Percentiles rank a stretch among this genome's conserved stretches.
These are phyloP conservation scores for Stemphylium vesicarium DNA, from an alignment of 2,329 filamentous ascomycete genomes.

Conservation along the genomic window DNA sequence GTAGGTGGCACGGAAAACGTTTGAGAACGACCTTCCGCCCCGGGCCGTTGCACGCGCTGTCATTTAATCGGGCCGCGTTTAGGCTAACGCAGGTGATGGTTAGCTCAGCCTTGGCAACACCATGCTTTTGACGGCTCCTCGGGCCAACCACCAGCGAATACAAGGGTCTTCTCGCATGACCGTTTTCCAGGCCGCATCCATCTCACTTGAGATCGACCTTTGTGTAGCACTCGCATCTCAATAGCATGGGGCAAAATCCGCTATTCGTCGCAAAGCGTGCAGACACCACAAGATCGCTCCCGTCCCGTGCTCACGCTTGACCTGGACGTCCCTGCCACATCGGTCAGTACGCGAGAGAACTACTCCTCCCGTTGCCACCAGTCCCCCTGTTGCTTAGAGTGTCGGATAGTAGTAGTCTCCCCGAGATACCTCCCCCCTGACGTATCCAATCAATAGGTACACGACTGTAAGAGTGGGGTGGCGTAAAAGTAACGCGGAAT, in stretches of 20 bases:
- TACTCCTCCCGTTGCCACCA: neutral
- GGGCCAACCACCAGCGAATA: neutral
- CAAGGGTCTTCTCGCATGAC: neutral
- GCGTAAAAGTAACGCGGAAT: neutral
- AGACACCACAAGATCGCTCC: neutral
- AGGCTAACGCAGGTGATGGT: neutral
- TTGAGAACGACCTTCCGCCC: neutral
- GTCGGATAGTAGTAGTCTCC: neutral
- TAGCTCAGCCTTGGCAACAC: neutral
- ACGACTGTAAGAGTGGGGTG: neutral
- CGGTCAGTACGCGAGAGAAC: neutral
- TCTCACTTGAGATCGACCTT: neutral
- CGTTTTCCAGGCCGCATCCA: neutral
- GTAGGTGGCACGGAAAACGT: neutral
- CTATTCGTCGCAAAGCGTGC: neutral
- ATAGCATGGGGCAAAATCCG: neutral
- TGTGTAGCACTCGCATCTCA: neutral
- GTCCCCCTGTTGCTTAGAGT: neutral
- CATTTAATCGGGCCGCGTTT: neutral
- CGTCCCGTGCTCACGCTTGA: neutral
- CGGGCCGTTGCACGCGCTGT: conserved; percentile 5
- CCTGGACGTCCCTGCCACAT: neutral
- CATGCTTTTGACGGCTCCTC: neutral
- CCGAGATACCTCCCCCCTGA: neutral
- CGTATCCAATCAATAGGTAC: neutral